phyloP scores from a whole-genome alignment of 345 rosid species.

The Syzygium aqueum region DNA sequence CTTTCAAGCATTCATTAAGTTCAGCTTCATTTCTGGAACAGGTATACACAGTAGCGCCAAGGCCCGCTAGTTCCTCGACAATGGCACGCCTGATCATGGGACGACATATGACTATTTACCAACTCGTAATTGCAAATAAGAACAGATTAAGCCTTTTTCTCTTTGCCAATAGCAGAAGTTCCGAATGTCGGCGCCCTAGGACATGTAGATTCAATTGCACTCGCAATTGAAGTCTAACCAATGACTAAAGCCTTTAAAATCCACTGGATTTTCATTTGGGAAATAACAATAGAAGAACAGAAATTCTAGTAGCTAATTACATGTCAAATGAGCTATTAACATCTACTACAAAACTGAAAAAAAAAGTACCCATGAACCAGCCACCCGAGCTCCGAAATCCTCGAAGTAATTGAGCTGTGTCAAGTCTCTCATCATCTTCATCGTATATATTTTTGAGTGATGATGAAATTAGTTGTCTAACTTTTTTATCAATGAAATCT shows the following conservation, averaged over 20 bases:
- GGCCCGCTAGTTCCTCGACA: constrained; percentile 28
- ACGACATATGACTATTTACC: not conserved
- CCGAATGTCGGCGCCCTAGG: too few relatives aligned
- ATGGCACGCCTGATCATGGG: constrained; percentile 29
- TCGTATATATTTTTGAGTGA: not conserved
- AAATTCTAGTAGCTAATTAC: too few relatives aligned
- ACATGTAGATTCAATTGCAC: too few relatives aligned
- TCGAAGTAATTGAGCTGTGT: fast-evolving
- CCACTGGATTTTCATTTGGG: too few relatives aligned
- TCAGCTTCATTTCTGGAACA: constrained; percentile 53
- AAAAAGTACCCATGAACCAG: too few relatives aligned
- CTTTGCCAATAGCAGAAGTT: not conserved
- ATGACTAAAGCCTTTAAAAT: too few relatives aligned
- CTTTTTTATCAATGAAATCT: not conserved
- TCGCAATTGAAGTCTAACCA: too few relatives aligned
- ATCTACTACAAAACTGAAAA: too few relatives aligned
- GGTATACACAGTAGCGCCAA: constrained; percentile 55
- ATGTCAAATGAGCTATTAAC: too few relatives aligned
- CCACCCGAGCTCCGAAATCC: too few relatives aligned
- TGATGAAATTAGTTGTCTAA: not conserved
- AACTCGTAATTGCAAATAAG: not conserved
- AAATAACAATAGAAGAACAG: too few relatives aligned
- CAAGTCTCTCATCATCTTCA: not conserved
- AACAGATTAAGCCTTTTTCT: not conserved
- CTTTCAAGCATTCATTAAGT: constrained; percentile 32